Conservation (phyloP, 495 filamentous ascomycete species). For the Xylaria castorea region DNA sequence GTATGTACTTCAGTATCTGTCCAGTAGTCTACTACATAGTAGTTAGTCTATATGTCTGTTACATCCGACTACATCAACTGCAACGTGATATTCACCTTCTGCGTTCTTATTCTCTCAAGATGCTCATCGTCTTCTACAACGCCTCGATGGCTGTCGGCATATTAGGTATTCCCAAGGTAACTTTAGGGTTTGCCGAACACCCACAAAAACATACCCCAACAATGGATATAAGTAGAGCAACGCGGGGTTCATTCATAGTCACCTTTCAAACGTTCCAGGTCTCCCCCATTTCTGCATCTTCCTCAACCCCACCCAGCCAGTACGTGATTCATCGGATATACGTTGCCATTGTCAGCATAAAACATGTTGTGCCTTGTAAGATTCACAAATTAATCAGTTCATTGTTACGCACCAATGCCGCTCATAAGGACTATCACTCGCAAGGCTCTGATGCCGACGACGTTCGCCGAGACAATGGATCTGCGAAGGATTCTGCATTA, state of each 20-base stretch:
- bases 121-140: background rate
- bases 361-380: background rate
- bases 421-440: background rate
- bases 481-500: conserved; percentile 19
- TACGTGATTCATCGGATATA: background rate
- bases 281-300: background rate
- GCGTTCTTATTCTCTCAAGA: background rate
- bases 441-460: conserved; percentile 10
- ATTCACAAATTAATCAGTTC: background rate
- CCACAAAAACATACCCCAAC: background rate
- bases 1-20: too few relatives aligned
- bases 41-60: background rate
- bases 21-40: too few relatives aligned
- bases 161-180: background rate
- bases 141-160: background rate
- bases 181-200: background rate
- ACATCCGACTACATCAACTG: background rate
- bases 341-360: background rate
- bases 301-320: conserved; percentile 6
- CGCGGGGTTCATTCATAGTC: background rate
- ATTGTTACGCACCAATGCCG: background rate
- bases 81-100: background rate
- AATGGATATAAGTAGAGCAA: background rate
- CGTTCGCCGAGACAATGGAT: background rate
- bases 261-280: background rate